phyloP scores from a whole-genome alignment of 371 early-diverging fungal species.

The Apophysomyces elegans region DNA sequence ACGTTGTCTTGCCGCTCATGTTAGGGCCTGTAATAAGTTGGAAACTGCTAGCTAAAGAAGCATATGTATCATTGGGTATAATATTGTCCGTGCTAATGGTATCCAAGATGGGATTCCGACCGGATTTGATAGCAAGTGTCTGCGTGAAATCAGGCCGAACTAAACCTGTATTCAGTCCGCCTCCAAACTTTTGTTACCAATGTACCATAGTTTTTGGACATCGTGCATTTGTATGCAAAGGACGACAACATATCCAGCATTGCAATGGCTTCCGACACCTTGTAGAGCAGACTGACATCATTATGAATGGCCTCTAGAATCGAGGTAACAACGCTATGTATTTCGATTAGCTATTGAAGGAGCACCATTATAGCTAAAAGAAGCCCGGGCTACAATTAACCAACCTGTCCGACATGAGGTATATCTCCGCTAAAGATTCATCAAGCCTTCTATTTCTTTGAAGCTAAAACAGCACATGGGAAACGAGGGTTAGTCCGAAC shows the following conservation, averaged over 20 bases:
- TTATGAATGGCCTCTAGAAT: slow-evolving; percentile 61
- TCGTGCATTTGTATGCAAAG: slow-evolving; percentile 68
- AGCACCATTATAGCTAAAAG: not conserved
- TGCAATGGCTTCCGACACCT: slow-evolving; percentile 81
- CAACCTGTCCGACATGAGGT: slow-evolving; percentile 80
- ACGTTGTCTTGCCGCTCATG: slow-evolving; percentile 98
- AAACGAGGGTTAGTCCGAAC: not conserved
- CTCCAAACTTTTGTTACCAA: not conserved
- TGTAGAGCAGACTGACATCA: slow-evolving; percentile 73
- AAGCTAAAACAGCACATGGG: slow-evolving; percentile 22
- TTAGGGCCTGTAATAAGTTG: slow-evolving; percentile 97
- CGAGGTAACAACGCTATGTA: slow-evolving; percentile 60
- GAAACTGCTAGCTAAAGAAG: slow-evolving; percentile 67
- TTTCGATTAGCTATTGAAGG: not conserved
- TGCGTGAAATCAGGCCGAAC: slow-evolving; percentile 85
- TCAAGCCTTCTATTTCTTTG: slow-evolving; percentile 71
- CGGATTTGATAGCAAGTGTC: slow-evolving; percentile 77
- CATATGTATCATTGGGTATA: slow-evolving; percentile 83
- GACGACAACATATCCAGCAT: slow-evolving; percentile 82
- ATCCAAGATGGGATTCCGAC: slow-evolving; percentile 86
- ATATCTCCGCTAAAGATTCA: slow-evolving; percentile 87
- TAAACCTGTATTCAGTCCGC: slow-evolving; percentile 12
- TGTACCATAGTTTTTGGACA: slow-evolving; percentile 57
- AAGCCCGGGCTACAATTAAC: not conserved
- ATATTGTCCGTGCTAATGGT: slow-evolving; percentile 48